Evolutionary conservation across 106 monocot species (phyloP).

Genomic region (Narthecium ossifragum): DNA sequence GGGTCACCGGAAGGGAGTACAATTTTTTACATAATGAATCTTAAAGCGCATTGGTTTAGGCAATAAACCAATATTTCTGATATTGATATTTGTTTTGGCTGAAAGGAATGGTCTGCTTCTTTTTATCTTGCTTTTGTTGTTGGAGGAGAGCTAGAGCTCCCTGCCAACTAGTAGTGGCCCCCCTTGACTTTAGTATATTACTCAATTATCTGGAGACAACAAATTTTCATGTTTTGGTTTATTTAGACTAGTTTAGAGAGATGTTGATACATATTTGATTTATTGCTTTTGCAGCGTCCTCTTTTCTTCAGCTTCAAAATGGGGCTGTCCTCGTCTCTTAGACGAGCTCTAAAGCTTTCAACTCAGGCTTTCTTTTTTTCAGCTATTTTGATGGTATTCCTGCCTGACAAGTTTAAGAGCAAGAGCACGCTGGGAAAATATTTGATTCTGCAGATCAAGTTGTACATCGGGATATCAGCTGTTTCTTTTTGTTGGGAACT

Average conservation of each 20-base stretch:
- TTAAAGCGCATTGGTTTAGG: no score
- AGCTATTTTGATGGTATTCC: slow-evolving; percentile 31
- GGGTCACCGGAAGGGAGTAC: no score
- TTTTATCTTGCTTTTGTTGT: no score
- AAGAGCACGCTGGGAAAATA: slow-evolving; percentile 28
- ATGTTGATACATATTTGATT: neutral
- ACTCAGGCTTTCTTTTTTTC: slow-evolving; percentile 45
- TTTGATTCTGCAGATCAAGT: slow-evolving; percentile 40
- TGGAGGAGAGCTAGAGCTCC: no score
- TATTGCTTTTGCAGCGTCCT: slow-evolving; percentile 61
- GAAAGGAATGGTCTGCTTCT: no score
- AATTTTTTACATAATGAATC: no score
- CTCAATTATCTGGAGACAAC: no score
- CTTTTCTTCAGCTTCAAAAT: slow-evolving; percentile 93
- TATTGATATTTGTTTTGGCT: no score
- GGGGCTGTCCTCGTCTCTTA: slow-evolving; percentile 48
- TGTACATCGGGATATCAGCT: slow-evolving; percentile 38
- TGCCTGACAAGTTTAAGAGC: slow-evolving; percentile 39
- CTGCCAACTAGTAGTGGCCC: no score
- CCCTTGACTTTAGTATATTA: no score
- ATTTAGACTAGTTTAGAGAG: neutral
- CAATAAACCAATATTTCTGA: no score
- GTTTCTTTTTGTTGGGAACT: slow-evolving; percentile 86
- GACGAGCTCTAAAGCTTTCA: slow-evolving; percentile 61
- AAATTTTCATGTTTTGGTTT: neutral